phyloP scores from a whole-genome alignment of 176 grass and related monocot genomes.

The Musa schizocarpa region DNA sequence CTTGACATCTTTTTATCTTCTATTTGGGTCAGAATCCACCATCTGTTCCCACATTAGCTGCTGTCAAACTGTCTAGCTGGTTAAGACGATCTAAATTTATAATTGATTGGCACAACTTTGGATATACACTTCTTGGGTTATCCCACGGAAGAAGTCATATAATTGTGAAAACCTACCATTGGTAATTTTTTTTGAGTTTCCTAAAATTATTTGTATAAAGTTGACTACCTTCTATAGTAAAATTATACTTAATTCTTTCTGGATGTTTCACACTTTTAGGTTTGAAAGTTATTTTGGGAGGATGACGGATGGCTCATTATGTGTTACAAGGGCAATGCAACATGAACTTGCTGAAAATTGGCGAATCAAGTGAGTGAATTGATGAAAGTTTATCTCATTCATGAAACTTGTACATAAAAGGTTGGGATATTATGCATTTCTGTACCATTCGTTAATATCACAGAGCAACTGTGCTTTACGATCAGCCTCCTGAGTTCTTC shows the following conservation, averaged over 20 bases:
- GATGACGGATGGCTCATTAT: slow-evolving; percentile 78
- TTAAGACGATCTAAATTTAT: slow-evolving; percentile 78
- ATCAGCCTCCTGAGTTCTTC: slow-evolving; percentile 97
- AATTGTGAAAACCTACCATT: slow-evolving; percentile 79
- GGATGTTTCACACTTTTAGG: slow-evolving; percentile 36
- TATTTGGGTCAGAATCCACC: slow-evolving; percentile 68
- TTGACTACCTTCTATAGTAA: neutral
- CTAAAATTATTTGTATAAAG: slow-evolving; percentile 5
- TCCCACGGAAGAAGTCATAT: slow-evolving; percentile 84
- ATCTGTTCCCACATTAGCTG: slow-evolving; percentile 86
- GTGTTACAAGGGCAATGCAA: slow-evolving; percentile 94
- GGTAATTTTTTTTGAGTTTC: slow-evolving; percentile 27
- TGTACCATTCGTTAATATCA: slow-evolving; percentile 22
- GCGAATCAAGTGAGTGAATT: slow-evolving; percentile 68
- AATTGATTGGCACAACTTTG: slow-evolving; percentile 97
- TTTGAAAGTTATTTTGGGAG: slow-evolving; percentile 81
- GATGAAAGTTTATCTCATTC: slow-evolving; percentile 7
- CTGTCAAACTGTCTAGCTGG: slow-evolving; percentile 83
- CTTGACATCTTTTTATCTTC: slow-evolving; percentile 21
- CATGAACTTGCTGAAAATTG: slow-evolving; percentile 98
- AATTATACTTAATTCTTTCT: neutral
- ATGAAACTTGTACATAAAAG: neutral
- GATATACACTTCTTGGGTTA: slow-evolving; percentile 83
- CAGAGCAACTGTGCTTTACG: slow-evolving; percentile 90
- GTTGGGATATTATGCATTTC: too few relatives aligned